Evolutionary conservation across 768 basidiomycete species (phyloP).

Genomic region (Termitomyces titanicus): DNA sequence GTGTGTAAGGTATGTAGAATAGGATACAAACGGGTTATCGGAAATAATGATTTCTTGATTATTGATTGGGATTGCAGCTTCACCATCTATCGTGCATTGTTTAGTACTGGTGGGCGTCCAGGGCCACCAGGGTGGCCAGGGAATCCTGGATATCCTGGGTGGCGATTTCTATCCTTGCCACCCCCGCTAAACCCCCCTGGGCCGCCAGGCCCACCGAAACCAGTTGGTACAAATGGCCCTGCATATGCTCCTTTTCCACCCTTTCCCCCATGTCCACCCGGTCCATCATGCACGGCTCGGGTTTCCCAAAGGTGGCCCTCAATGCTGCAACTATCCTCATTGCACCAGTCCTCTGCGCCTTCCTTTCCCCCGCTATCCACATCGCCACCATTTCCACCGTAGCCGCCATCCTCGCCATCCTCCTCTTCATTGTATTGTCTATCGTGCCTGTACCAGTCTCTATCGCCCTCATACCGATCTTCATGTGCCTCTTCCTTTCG

Average conservation of each 20-base stretch:
- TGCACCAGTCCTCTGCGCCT: neutral
- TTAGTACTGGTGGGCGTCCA: neutral
- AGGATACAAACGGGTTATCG: neutral
- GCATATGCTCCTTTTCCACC: constrained; percentile 6
- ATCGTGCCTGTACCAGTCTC: too few relatives aligned
- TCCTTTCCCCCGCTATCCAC: neutral
- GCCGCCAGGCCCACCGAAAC: constrained; percentile 8
- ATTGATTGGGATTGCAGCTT: neutral
- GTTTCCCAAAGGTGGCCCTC: neutral
- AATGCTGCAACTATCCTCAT: neutral
- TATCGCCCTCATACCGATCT: neutral
- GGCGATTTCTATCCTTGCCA: neutral
- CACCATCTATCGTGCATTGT: neutral
- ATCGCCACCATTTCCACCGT: neutral
- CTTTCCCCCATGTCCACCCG: constrained; percentile 7
- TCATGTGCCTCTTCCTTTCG: neutral
- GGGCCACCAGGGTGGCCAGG: constrained; percentile 10
- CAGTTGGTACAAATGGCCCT: constrained; percentile 1
- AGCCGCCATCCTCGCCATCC: neutral
- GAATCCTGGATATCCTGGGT: constrained; percentile 9
- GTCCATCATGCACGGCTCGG: neutral
- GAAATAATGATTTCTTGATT: neutral
- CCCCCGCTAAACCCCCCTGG: constrained; percentile 7
- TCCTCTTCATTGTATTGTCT: neutral
- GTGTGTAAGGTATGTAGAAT: neutral